phyloP scores from a whole-genome alignment of 2,329 filamentous ascomycete species.

The Dactylellina parvicollis region DNA sequence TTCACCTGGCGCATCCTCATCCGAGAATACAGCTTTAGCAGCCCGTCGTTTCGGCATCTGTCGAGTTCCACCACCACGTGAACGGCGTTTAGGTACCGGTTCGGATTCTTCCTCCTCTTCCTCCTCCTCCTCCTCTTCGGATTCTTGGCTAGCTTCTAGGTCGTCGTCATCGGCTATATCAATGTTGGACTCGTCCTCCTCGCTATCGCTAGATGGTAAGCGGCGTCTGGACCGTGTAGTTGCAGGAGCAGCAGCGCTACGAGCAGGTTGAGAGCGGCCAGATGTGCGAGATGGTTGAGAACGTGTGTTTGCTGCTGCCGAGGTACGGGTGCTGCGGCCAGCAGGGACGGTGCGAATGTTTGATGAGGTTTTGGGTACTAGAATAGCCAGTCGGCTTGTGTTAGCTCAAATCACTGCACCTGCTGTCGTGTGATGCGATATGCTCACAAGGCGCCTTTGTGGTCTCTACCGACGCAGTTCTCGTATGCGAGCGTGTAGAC shows the following conservation, averaged over 20 bases:
- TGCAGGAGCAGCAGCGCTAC: constrained; percentile 21
- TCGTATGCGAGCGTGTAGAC: constrained; percentile 38
- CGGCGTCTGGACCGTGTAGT: constrained; percentile 38
- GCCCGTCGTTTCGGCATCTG: constrained; percentile 60
- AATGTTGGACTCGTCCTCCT: constrained; percentile 54
- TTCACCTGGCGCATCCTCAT: constrained; percentile 60
- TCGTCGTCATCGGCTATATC: constrained; percentile 61
- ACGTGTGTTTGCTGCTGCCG: constrained; percentile 40
- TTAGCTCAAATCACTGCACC: background rate
- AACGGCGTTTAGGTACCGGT: constrained; percentile 60
- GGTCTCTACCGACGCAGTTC: constrained; percentile 40
- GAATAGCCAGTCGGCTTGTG: background rate
- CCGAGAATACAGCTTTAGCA: constrained; percentile 53
- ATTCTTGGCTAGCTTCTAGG: constrained; percentile 62
- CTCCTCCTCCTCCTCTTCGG: constrained; percentile 64
- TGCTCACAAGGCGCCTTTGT: constrained; percentile 22
- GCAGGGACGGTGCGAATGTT: constrained; percentile 40
- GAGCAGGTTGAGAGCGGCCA: constrained; percentile 42
- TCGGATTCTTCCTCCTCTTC: constrained; percentile 59
- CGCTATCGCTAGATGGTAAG: constrained; percentile 48
- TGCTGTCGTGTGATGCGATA: background rate
- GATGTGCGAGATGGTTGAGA: constrained; percentile 42
- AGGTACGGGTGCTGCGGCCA: constrained; percentile 49
- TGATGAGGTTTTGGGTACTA: constrained; percentile 37
- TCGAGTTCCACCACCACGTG: constrained; percentile 61